Evolutionary conservation across 768 basidiomycete genomes (phyloP).

Genomic region (Tricholoma saponaceum): DNA sequence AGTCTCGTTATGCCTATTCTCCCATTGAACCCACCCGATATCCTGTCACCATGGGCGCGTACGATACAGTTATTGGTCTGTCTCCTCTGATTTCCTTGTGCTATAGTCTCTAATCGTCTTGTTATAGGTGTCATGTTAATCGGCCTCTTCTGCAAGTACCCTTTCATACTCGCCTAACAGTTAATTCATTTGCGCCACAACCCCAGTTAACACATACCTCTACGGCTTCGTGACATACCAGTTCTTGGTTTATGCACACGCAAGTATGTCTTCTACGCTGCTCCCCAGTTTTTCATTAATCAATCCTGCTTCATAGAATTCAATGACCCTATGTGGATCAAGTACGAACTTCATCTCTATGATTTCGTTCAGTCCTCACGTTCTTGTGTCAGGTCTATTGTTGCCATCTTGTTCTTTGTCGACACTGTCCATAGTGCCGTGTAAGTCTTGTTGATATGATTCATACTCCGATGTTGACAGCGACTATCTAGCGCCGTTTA

Average conservation of each 20-base stretch:
- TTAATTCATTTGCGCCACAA: not conserved
- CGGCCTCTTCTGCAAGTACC: constrained; percentile 21
- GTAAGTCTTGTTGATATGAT: constrained; percentile 11
- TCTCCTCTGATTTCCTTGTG: not conserved
- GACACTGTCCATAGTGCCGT: constrained; percentile 33
- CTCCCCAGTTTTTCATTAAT: constrained; percentile 6
- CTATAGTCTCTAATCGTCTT: not conserved
- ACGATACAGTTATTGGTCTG: constrained; percentile 27
- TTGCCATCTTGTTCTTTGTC: constrained; percentile 23
- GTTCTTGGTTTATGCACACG: constrained; percentile 28
- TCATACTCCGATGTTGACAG: not conserved
- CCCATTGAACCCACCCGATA: not conserved
- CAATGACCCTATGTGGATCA: constrained; percentile 29
- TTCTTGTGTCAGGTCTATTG: constrained; percentile 20
- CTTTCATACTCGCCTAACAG: not conserved
- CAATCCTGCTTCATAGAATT: constrained; percentile 20
- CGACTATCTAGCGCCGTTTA: constrained; percentile 22
- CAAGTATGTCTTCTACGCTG: constrained; percentile 15
- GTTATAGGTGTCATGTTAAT: constrained; percentile 20
- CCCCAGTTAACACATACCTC: constrained; percentile 23
- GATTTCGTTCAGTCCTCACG: not conserved
- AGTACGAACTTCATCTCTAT: constrained; percentile 9
- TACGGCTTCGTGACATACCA: constrained; percentile 37
- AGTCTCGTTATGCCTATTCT: not conserved
- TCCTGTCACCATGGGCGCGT: constrained; percentile 14